Base-by-base conservation (phyloP, 148 eudicot species). In the Camellia japonica region DNA sequence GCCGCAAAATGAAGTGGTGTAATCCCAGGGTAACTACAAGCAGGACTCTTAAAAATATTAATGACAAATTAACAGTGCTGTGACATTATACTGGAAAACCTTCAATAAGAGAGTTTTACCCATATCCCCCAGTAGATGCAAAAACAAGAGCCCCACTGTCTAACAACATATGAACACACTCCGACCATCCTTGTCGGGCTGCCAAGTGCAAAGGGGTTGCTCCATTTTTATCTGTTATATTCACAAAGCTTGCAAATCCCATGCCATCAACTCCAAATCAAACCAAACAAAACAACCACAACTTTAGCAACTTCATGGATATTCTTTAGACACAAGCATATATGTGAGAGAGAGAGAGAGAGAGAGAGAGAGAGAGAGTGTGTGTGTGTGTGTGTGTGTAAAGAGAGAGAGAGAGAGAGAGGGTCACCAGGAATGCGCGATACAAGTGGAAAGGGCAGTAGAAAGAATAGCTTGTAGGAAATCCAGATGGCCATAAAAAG, bases 211-310 rank as follows among this genome's bases (percentile, higher is more conserved):
- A 69, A 2, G 86, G 84, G 60, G 84, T 84, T 7, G 78, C 80
- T 49, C 84, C 84, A 38, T 68, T 77, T 73, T 67, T 74, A 77
- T 84, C 86, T 73, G 81, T 84, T 11, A 84, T 78, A 51, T 81
- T 84, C 65, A 84, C 84, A 84, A 84, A 84, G 71, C 84, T 80
- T 6, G 80, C 54, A 73, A 84, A 84, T 58, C 86, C 86, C 86
- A 81, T 84, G 68, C 20, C 73, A 49, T 73, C 64, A 23, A 38
- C 46, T 10, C 61, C 70, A 63, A 62, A 70, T 13, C 55, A 71
- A 71, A 78, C 20, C 52, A 79, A 15, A 72, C 9, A 60, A 41
- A 63, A 43, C 6, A 15, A 16, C 0, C 69, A 46, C 9, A 46
- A 59, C 9, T 18, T 30, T 6, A 67, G 30, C 19, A 54, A 13